Base-by-base conservation (phyloP, 2,329 filamentous ascomycete genomes). In the Phialocephala sp. region DNA sequence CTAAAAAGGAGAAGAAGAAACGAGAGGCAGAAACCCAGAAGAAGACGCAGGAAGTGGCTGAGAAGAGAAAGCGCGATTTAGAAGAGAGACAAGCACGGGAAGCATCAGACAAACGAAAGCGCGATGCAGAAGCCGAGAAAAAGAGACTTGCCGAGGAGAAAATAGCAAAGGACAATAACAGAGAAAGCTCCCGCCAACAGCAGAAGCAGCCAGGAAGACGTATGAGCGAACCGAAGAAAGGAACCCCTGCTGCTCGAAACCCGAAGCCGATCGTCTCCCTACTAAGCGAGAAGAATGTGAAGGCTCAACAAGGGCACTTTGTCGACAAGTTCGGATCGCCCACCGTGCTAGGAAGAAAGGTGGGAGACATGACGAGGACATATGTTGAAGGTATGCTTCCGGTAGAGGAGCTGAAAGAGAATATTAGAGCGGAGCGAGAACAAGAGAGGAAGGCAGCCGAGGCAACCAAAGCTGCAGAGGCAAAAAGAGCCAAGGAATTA, bases 201-300 rank as follows among this genome's bases (percentile, higher is more conserved):
- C 27, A 43, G 11, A 15, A 18, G 41, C 41, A 43, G 18, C 6
- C 15, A 43, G n/a, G 41, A 43, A 43, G 15, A 9, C n/a, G n/a
- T n/a, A 24, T 12, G 18, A 20, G 18, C 8, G 18, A 11, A 20
- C 11, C 45, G 45, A n/a, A 20, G 41, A 43, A 43, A 43, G n/a
- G 41, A 43, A 6, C n/a, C 36, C 14, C 36, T 39, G 36, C 36
- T 14, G 36, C 36, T 20, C n/a, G 18, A 18, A 5, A 6, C 8
- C 11, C 45, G 22, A 22, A 24, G n/a, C 18, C 18, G 22, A n/a
- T 50, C 8, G n/a, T 24, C 45, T 50, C 45, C 45, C 45, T 5
- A 50, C n/a, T 50, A 24, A 22, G n/a, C 45, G 45, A 24, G 8
- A 8, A 50, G 77, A 91, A 94, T 72, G 91, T 94, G 20, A 55